Evolutionary conservation across 2,329 filamentous ascomycete genomes (phyloP).

Genomic region (Alternaria gansuensis): DNA sequence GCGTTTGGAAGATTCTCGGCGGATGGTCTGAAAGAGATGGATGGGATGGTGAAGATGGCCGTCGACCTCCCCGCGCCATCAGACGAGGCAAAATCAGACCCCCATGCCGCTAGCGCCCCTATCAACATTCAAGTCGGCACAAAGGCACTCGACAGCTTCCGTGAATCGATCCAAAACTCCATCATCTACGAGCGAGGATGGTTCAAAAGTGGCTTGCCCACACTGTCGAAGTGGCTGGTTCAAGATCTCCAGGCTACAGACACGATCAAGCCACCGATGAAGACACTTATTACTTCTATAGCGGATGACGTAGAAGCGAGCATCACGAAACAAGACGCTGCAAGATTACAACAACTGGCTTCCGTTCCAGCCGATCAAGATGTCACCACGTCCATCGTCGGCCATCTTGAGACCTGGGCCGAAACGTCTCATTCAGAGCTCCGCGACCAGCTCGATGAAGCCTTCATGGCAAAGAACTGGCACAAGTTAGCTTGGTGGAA

Average conservation of each 20-base stretch:
- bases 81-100: conserved; percentile 47
- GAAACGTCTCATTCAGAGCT: conserved; percentile 84
- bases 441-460: conserved; percentile 78
- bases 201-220: conserved; percentile 74
- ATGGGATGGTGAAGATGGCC: conserved; percentile 62
- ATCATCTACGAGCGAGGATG: conserved; percentile 77
- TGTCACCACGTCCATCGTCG: conserved; percentile 62
- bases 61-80: conserved; percentile 63
- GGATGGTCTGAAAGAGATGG: conserved; percentile 49
- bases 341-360: conserved; percentile 47
- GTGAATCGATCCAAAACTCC: conserved; percentile 73
- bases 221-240: conserved; percentile 71
- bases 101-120: conserved; percentile 40
- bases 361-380: conserved; percentile 54
- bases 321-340: conserved; percentile 62
- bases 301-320: conserved; percentile 64
- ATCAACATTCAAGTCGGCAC: conserved; percentile 72
- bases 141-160: conserved; percentile 71
- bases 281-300: conserved; percentile 72
- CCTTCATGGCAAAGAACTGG: conserved; percentile 81
- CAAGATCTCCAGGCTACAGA: conserved; percentile 47
- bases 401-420: conserved; percentile 74
- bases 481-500: conserved; percentile 90
- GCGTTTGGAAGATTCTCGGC: conserved; percentile 57
- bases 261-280: conserved; percentile 71